Base-by-base conservation (phyloP, 805 yeast species). In the Wickerhamiella sergipiensis region DNA sequence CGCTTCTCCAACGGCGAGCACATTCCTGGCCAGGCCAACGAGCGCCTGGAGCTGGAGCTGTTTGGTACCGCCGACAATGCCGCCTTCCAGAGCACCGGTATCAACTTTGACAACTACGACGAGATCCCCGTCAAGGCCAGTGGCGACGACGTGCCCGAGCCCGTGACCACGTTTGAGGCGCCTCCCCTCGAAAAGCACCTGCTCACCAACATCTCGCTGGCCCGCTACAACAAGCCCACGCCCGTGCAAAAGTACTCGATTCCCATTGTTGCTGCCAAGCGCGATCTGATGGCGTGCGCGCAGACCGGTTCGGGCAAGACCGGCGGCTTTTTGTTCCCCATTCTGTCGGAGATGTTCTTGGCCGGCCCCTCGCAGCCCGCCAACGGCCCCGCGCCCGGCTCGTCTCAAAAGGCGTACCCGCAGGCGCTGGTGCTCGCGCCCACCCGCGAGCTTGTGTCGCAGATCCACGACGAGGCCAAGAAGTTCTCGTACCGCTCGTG, bases 261-360 rank as follows among this genome's bases (percentile, higher is more conserved):
- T 57, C 95, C 95, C 59, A 86, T 87, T 58, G 90, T 87, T 58
- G 86, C 90, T 53, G 80, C 74, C 54, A 87, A 89, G 63, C 80
- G 95, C 71, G 95, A 86, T 71, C 77, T 86, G 71, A 87, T 86
- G 95, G 95, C 95, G 38, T 87, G 95, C 79, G 95, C 95, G 53
- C 95, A 87, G 75, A 86, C 95, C 60, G 95, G 95, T 83, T 89
- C 97, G 53, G 99, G 99, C 79, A 92, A 92, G 75, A 92, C 99
- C 66, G 98, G 97, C 78, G 99, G 98, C 59, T 92, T 92, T 78
- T 75, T 92, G 67, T 92, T 92, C 85, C 98, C 99, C 57, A 95
- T 92, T 51, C 77, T 92, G 61, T 84, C 95, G 47, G 88, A 88
- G 73, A 85, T 94, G 55, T 92, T 83, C 73, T 73, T 78, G 68